Percentiles rank a stretch among this genome's conserved stretches.
Conservation (phyloP, 306 rosid species). For the Pyrus betulifolia region DNA sequence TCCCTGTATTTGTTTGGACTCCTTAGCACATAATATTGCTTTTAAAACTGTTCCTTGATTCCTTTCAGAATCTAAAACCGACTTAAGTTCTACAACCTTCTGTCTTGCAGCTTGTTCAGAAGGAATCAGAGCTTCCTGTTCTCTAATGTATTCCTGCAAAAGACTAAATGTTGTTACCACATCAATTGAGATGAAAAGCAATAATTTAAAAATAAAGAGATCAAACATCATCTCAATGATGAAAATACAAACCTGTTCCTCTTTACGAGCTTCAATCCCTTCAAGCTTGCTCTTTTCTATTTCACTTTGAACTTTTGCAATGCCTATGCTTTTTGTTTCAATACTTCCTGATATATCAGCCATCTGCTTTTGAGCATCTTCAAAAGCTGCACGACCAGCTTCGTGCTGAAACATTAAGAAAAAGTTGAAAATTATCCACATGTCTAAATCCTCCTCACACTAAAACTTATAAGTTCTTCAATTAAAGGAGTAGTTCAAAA, state of each 20-base stretch:
- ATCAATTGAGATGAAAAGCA: slow-evolving; percentile 4
- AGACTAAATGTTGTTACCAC: slow-evolving; percentile 13
- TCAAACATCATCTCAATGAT: background rate
- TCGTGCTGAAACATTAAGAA: slow-evolving; percentile 56
- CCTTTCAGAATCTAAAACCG: slow-evolving; percentile 78
- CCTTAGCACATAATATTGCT: slow-evolving; percentile 77
- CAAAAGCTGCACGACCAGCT: slow-evolving; percentile 60
- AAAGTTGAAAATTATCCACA: background rate
- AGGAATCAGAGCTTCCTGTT: slow-evolving; percentile 77
- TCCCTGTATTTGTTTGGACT: slow-evolving; percentile 65
- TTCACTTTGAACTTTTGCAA: slow-evolving; percentile 45
- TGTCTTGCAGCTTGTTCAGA: slow-evolving; percentile 93
- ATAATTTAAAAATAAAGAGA: background rate
- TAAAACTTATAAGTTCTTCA: background rate
- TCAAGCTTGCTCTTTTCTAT: slow-evolving; percentile 58
- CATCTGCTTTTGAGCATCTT: slow-evolving; percentile 70
- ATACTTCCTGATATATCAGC: slow-evolving; percentile 45
- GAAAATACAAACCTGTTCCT: slow-evolving; percentile 59
- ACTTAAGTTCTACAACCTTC: slow-evolving; percentile 89
- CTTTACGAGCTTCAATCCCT: slow-evolving; percentile 54
- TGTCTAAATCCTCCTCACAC: slow-evolving; percentile 1
- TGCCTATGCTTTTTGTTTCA: slow-evolving; percentile 40
- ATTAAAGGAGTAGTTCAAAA: background rate
- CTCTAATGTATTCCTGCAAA: slow-evolving; percentile 56
- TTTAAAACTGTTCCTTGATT: slow-evolving; percentile 85